Evolutionary conservation across 2,329 filamentous ascomycete genomes (phyloP), one percentile per base, ranked within the genome.

Genomic region (Penicillium capsulatum): DNA sequence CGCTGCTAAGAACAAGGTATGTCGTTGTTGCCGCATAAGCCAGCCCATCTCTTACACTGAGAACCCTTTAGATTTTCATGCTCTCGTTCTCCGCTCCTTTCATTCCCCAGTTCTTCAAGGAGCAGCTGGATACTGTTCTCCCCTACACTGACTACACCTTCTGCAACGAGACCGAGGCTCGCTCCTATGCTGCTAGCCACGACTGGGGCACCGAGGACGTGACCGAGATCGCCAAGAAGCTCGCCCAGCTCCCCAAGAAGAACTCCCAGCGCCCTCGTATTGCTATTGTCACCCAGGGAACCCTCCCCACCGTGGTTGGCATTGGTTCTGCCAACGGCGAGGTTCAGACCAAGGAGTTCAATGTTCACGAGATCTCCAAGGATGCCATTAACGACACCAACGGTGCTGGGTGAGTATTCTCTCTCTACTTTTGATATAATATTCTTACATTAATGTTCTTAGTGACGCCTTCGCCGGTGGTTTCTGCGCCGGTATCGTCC

Each of bases 41-140:
- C 13, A 14, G 10, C 7, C 20, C 24, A 15, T 31, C 24, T 31
- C 28, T 44, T 31, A 44, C 13, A 20, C 13, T 17, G 6, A 35
- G 34, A 41, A 27, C 29, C 20, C 20, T 35, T 20, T 45, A 79
- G 76, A 64, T 76, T 47, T 94, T 97, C 68, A 80, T 90, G 57
- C 81, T 98, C 56, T 94, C 89, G 55, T 80, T 98, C 46, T 92
- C 88, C 36, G 92, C 92, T 6, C 92, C 92, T 44, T 98, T 98
- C 76, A 95, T 98, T 61, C 75, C 84, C 27, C 85, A 94, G 65
- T 95, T 96, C 79, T 98, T 97, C 84, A 96, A 96, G 77, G 90
- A 96, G 34, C 85, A 81, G 51, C 80, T 98, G 33, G 88, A 95
- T 69, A 82, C 81, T 58, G 84, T 86, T 38, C 76, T 88, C 37